A percentile compares a stretch with the other conserved stretches of the same genome.
Conservation (phyloP, 352 stramenopile genomes). For the Phytophthora hybrid region DNA sequence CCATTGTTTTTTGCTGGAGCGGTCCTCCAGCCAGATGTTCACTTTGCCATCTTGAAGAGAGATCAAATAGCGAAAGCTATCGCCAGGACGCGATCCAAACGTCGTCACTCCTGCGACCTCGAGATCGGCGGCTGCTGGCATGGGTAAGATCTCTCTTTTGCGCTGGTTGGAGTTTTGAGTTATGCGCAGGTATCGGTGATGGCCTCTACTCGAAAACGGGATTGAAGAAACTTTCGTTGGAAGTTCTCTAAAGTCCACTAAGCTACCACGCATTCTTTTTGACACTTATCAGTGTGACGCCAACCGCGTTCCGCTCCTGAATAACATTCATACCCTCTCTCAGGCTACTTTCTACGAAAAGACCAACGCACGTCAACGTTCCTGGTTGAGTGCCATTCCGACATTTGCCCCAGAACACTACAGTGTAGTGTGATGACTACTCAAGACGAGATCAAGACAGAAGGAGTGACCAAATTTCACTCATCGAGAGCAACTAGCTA, state of each 20-base stretch:
- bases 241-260: too few species aligned
- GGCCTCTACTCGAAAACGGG: too few species aligned
- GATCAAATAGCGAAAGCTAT: constrained; percentile 16
- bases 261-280: too few species aligned
- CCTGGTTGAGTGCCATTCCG: too few species aligned
- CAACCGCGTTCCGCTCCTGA: too few species aligned
- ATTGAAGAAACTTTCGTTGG: too few species aligned
- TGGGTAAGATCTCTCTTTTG: not conserved
- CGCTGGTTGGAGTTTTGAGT: not conserved
- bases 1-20: constrained; percentile 27
- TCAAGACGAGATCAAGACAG: not conserved
- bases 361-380: too few species aligned
- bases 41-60: constrained; percentile 8
- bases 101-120: constrained; percentile 16
- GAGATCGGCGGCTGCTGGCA: not conserved
- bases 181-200: not conserved
- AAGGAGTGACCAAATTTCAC: not conserved
- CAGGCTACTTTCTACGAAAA: too few species aligned
- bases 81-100: constrained; percentile 1
- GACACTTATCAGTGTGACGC: too few species aligned
- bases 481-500: not conserved
- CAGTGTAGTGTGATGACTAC: not conserved
- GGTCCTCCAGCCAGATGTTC: constrained; percentile 21
- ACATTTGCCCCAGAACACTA: too few species aligned
- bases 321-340: too few species aligned